Evolutionary conservation across 2,329 filamentous ascomycete species (phyloP), one percentile per base, ranked within the genome.

Genomic region (Sarocladiaceae sp.): DNA sequence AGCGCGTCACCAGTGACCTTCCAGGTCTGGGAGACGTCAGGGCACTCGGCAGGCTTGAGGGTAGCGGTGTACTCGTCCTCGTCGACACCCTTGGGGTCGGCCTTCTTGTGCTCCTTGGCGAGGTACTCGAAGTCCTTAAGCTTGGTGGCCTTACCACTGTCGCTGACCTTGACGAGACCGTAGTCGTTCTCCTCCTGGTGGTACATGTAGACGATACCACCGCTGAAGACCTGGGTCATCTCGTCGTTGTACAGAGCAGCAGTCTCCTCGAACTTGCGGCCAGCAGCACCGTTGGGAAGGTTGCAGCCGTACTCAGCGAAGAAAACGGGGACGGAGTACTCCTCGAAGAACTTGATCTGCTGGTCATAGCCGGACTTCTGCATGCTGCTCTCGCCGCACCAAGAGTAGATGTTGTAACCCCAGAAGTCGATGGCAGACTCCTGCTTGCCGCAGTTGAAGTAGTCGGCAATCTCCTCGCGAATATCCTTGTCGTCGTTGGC

Each of bases 351-450:
- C 53, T 87, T 66, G 55, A 89, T 89, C 63, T 91, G 85, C 46
- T 81, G 75, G 52, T 83, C 74, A 69, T 90, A 98, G 45, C 88
- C 88, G 3, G 93, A 96, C 48, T 74, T 61, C 27, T 73, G 60
- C 70, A 85, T 93, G 57, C 73, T 80, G 59, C 87, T 95, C 55
- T 90, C 66, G 55, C 91, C 93, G 64, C 93, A 98, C 93, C 93
- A 98, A 44, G 90, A 95, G 78, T 98, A 98, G 70, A 97, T 95
- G 76, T 98, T 98, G 83, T 97, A 97, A 48, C 93, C 93, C 87
- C 90, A 98, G 75, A 94, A 97, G 68, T 98, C 93, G 53, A 97
- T 95, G 49, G 85, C 59, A 7, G 72, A 69, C 26, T 72, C 61
- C 49, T 79, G 65, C 3, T 57, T 46, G 48, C 90, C 87, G 62